These are phyloP conservation scores for Garcia nutans DNA, from an alignment of 345 rosid species.

Conservation along the genomic window DNA sequence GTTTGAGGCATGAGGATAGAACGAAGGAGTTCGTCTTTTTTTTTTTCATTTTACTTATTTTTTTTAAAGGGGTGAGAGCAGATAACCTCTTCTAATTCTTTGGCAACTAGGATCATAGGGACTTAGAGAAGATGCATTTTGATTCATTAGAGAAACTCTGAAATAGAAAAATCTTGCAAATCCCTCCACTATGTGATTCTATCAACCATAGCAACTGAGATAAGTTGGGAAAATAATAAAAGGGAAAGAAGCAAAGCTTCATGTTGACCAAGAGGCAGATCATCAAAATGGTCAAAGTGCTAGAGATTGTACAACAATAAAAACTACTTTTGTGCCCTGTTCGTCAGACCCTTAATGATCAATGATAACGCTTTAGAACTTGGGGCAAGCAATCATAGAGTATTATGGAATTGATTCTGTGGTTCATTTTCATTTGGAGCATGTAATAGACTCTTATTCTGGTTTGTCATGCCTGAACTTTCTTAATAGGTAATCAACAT, in stretches of 20 bases:
- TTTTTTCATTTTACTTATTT: too few species aligned
- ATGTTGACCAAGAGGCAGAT: background rate
- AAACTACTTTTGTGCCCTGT: background rate
- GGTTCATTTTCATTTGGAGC: background rate
- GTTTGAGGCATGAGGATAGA: background rate
- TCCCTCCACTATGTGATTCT: background rate
- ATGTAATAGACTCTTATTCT: background rate
- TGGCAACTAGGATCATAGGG: background rate
- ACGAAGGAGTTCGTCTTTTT: too few species aligned
- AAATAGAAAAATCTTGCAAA: background rate
- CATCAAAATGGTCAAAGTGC: background rate
- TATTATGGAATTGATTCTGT: background rate
- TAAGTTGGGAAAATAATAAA: background rate
- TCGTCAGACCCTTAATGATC: background rate
- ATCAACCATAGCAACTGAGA: background rate
- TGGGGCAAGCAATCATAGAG: background rate
- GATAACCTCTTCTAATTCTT: too few species aligned
- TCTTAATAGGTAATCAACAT: background rate
- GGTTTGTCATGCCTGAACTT: background rate
- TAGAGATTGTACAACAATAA: too few species aligned
- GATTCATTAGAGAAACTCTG: background rate
- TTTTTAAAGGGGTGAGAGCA: background rate
- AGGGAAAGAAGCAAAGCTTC: background rate
- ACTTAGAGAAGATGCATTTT: background rate
- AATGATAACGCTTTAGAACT: background rate